Evolutionary conservation across 768 basidiomycete genomes (phyloP).

Genomic region (Naganishia onofrii): DNA sequence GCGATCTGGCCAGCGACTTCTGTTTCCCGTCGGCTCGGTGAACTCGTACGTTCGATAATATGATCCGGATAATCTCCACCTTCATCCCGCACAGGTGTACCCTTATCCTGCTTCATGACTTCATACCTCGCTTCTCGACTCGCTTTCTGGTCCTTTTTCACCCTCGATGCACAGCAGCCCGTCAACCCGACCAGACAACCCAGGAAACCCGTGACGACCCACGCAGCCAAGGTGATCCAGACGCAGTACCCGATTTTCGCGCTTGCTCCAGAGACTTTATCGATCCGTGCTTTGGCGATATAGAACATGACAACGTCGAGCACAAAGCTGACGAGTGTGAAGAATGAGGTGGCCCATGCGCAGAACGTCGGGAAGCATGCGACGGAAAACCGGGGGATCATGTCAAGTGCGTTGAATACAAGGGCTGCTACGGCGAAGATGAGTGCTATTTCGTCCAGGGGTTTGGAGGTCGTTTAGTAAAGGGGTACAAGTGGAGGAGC

Average conservation of each 20-base stretch:
- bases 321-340: conserved; percentile 81
- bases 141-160: conserved; percentile 28
- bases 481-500: not conserved
- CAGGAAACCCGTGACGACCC: conserved; percentile 58
- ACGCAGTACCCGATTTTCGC: conserved; percentile 69
- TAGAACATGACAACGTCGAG: conserved; percentile 91
- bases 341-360: conserved; percentile 66
- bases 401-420: conserved; percentile 76
- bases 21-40: not conserved
- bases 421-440: conserved; percentile 67
- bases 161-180: conserved; percentile 63
- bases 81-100: not conserved
- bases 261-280: conserved; percentile 65
- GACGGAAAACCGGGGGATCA: conserved; percentile 72
- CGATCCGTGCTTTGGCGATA: conserved; percentile 79
- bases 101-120: conserved; percentile 19
- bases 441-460: conserved; percentile 56
- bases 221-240: conserved; percentile 50
- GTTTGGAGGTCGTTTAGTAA: not conserved
- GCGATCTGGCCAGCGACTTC: not conserved
- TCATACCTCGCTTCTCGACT: conserved; percentile 11
- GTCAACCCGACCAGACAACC: conserved; percentile 85
- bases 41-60: too few species aligned
- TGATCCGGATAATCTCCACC: too few species aligned
- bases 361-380: conserved; percentile 51